These are phyloP conservation scores for Beauveria sp. DNA, from an alignment of 2,329 filamentous ascomycete genomes.

Conservation along the genomic window DNA sequence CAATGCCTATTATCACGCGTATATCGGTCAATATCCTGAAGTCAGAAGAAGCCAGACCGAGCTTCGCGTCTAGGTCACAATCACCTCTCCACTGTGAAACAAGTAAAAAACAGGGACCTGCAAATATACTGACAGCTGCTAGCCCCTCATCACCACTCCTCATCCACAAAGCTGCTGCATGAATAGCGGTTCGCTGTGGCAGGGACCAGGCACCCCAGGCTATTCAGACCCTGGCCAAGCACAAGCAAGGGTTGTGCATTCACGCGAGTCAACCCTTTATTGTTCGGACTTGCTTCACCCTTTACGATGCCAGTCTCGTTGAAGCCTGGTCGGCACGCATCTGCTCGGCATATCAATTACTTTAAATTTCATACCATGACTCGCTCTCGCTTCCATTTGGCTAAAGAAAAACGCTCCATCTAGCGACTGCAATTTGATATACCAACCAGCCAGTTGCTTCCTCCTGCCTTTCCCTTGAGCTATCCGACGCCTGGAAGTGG, in stretches of 20 bases:
- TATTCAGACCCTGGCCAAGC: neutral
- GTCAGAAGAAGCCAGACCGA: neutral
- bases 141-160: neutral
- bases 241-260: neutral
- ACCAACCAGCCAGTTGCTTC: neutral
- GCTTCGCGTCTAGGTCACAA: too few relatives aligned
- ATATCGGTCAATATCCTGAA: neutral
- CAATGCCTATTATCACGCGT: neutral
- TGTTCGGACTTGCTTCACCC: too few relatives aligned
- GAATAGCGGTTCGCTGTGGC: neutral
- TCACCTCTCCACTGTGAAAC: neutral
- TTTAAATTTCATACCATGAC: neutral
- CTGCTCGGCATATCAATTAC: neutral
- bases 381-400: neutral
- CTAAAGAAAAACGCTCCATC: neutral
- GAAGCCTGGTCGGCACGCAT: neutral
- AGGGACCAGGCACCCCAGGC: too few relatives aligned
- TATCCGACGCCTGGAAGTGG: neutral
- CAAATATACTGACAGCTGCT: neutral
- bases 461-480: neutral
- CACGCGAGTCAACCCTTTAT: neutral
- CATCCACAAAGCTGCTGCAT: neutral
- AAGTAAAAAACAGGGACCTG: neutral
- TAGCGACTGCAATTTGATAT: neutral
- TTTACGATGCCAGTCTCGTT: too few relatives aligned